These are phyloP conservation scores for Linderniella brevidens DNA, from an alignment of 257 asterid genomes.

Conservation along the genomic window DNA sequence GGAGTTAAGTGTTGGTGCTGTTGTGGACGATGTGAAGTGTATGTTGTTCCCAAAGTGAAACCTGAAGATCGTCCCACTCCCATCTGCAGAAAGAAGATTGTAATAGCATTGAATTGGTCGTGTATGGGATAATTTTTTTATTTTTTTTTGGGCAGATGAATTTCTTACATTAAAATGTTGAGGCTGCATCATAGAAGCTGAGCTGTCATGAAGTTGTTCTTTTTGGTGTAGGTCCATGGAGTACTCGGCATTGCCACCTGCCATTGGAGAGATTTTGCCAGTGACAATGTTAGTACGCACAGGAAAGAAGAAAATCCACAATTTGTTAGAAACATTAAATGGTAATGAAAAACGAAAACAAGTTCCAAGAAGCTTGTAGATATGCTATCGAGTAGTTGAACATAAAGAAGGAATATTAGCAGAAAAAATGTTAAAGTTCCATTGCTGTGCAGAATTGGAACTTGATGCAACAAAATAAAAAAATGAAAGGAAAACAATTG, in stretches of 20 bases:
- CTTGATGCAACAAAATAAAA: no score
- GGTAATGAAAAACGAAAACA: not conserved
- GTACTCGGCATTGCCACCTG: conserved; percentile 82
- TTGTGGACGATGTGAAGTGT: conserved; percentile 77
- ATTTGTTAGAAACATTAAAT: not conserved
- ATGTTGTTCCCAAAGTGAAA: conserved; percentile 78
- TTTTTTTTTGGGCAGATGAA: conserved; percentile 10
- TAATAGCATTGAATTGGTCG: conserved; percentile 9
- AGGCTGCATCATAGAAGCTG: conserved; percentile 85
- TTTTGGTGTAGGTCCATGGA: conserved; percentile 78
- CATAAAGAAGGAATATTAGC: no score
- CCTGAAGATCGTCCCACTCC: conserved; percentile 95
- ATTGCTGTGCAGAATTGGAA: no score
- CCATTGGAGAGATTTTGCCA: conserved; percentile 10
- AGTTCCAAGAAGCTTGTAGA: conserved; percentile 3
- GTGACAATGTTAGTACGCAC: conserved; percentile 4
- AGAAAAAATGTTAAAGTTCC: no score
- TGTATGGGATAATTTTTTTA: conserved; percentile 1
- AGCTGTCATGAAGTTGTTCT: conserved; percentile 70
- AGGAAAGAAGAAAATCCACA: not conserved
- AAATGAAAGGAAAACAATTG: no score
- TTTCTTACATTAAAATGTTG: conserved; percentile 72
- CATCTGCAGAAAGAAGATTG: conserved; percentile 43
- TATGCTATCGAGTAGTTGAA: not conserved
- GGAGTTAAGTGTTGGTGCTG: conserved; percentile 65